These are phyloP conservation scores for Gynandropsis gynandra DNA, from an alignment of 345 rosid genomes.

Conservation along the genomic window DNA sequence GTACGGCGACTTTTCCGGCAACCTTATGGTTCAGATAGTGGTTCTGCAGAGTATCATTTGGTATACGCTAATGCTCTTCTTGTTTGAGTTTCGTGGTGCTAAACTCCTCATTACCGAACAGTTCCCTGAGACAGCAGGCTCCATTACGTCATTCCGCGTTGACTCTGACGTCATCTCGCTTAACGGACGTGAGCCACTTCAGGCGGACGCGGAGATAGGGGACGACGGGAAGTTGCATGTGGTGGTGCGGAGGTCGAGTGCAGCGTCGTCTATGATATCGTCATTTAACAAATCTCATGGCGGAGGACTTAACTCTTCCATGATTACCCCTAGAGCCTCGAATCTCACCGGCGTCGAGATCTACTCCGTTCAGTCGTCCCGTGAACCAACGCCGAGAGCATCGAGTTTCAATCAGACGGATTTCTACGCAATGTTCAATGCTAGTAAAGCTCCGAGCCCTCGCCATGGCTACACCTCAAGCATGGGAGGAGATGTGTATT, in stretches of 20 bases:
- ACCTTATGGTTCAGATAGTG: slow-evolving; percentile 74
- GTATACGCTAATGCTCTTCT: slow-evolving; percentile 74
- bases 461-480: slow-evolving; percentile 57
- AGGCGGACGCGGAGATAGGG: slow-evolving; percentile 75
- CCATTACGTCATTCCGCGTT: slow-evolving; percentile 66
- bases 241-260: slow-evolving; percentile 47
- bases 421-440: slow-evolving; percentile 74
- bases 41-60: slow-evolving; percentile 77
- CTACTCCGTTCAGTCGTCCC: slow-evolving; percentile 65
- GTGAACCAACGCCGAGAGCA: slow-evolving; percentile 83
- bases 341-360: slow-evolving; percentile 79
- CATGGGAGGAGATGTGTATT: slow-evolving; percentile 52
- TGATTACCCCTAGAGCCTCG: slow-evolving; percentile 66
- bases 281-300: slow-evolving; percentile 60
- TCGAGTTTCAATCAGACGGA: slow-evolving; percentile 83
- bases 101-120: slow-evolving; percentile 65
- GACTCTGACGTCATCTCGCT: slow-evolving; percentile 75
- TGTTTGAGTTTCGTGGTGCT: slow-evolving; percentile 81
- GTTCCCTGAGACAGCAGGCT: slow-evolving; percentile 76
- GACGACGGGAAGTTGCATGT: slow-evolving; percentile 85
- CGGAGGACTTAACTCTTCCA: slow-evolving; percentile 37
- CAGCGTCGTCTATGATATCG: slow-evolving; percentile 56
- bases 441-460: slow-evolving; percentile 71
- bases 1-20: slow-evolving; percentile 75
- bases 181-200: slow-evolving; percentile 63